Evolutionary conservation across 345 rosid species (phyloP), one percentile per base, ranked within the genome.

Genomic region (Anacardium occidentale): DNA sequence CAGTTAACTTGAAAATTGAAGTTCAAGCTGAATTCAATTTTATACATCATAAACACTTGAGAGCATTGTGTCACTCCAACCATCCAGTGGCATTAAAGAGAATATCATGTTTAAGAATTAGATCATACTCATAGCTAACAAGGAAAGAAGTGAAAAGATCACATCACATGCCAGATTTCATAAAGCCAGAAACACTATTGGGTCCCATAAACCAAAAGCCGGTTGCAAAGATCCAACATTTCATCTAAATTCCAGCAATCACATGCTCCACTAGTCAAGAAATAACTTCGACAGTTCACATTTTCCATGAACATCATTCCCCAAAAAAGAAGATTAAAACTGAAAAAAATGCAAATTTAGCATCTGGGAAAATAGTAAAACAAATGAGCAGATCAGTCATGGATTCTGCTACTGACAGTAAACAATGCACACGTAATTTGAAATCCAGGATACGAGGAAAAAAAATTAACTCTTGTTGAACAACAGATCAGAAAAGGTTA

Each of bases 401-500:
- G 45, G 15, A 48, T 11, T 20, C 15, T 21, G 44, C 4, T 47
- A 34, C 60, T 18, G 34, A 47, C 21, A 25, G 8, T 50, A 48
- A 50, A 25, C 14, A 71, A n/a, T 10, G 32, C 37, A 60, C 26
- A 60, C 3, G 10, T 26, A 59, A 45, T 21, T 32, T 13, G 22
- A 48, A 70, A 40, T 56, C 70, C 18, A 18, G 14, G n/a, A 48
- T 25, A 66, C 40, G 20, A 22, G 20, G 55, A 22, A 15, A 66
- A 6, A 62, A 34, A 45, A 17, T 63, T 58, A 64, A 66, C 61
- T 14, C 51, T 58, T 37, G 47, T 51, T 47, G 44, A 44, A 52
- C 50, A 72, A 62, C 68, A 64, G 81, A 78, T 75, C 82, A 34
- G 25, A 73, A 22, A 14, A 34, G 68, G 34, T 62, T 20, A 32